Conservation (phyloP, 116 monocot genomes). For the Posidonia oceanica region DNA sequence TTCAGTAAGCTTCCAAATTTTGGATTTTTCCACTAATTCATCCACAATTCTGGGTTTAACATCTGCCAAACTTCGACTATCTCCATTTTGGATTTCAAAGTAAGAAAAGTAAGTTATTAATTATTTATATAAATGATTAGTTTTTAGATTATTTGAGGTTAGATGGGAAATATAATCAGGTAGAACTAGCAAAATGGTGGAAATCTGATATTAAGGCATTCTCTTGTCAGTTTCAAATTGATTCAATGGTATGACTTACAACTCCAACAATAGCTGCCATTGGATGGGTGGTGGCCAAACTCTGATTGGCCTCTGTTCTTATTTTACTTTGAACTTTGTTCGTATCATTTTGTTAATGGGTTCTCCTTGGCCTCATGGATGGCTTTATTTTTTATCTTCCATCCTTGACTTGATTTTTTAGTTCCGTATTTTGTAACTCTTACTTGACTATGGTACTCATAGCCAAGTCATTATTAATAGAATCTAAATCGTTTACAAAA, state of each 20-base stretch:
- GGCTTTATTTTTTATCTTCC: no score
- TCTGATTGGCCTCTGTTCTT: no score
- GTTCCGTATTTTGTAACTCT: no score
- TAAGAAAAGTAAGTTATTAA: background rate
- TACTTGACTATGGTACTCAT: no score
- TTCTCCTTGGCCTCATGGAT: no score
- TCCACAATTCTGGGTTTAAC: slow-evolving; percentile 66
- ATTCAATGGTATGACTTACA: slow-evolving; percentile 13
- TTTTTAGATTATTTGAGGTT: background rate
- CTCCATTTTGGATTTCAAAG: slow-evolving; percentile 40
- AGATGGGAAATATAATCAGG: background rate
- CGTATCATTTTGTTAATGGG: no score
- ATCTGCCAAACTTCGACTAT: slow-evolving; percentile 49
- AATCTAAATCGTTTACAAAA: no score
- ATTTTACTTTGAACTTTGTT: no score
- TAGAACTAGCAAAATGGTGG: background rate
- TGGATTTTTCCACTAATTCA: slow-evolving; percentile 59
- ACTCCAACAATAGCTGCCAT: slow-evolving; percentile 23
- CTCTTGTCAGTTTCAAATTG: background rate
- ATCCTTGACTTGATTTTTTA: no score
- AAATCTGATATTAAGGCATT: background rate
- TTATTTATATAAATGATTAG: background rate
- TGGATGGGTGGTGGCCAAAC: no score
- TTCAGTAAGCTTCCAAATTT: slow-evolving; percentile 82
- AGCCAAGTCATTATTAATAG: no score